These are phyloP conservation scores for Plasmodium cynomolgi DNA, from an alignment of 169 alveolate genomes.

Conservation along the genomic window DNA sequence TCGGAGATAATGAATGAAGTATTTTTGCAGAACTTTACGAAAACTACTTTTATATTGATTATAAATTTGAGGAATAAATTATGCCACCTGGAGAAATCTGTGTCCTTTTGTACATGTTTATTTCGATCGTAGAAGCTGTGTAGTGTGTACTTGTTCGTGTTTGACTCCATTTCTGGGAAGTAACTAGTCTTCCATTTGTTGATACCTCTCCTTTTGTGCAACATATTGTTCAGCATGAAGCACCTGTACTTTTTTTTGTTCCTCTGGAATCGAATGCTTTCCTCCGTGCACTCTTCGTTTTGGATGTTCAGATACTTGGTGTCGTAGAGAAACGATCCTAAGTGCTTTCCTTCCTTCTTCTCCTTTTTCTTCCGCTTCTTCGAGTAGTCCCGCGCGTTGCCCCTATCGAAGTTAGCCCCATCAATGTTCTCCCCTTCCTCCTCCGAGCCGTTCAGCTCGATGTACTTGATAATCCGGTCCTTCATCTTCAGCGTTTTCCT, in stretches of 20 bases:
- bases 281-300: conserved; percentile 9
- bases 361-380: background rate
- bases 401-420: background rate
- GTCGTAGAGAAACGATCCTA: conserved; percentile 18
- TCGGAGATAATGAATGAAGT: conserved; percentile 65
- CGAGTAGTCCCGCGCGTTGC: background rate
- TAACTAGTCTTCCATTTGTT: conserved; percentile 10
- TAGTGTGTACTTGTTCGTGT: conserved; percentile 17
- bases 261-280: background rate
- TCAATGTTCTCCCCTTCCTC: background rate
- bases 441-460: conserved; percentile 22
- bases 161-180: background rate
- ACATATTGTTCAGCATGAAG: conserved; percentile 5
- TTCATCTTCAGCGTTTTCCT: conserved; percentile 28
- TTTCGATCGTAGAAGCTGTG: conserved; percentile 68
- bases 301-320: conserved; percentile 7
- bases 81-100: conserved; percentile 25
- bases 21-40: conserved; percentile 49
- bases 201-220: background rate
- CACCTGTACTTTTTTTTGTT: conserved; percentile 16
- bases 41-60: conserved; percentile 28
- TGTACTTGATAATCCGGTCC: conserved; percentile 41
- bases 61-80: conserved; percentile 27
- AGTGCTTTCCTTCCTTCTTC: background rate
- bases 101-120: conserved; percentile 17